Percentiles rank a stretch among this genome's conserved stretches.
phyloP scores from a whole-genome alignment of 2,329 filamentous ascomycete species.

The Penicillium sp. region DNA sequence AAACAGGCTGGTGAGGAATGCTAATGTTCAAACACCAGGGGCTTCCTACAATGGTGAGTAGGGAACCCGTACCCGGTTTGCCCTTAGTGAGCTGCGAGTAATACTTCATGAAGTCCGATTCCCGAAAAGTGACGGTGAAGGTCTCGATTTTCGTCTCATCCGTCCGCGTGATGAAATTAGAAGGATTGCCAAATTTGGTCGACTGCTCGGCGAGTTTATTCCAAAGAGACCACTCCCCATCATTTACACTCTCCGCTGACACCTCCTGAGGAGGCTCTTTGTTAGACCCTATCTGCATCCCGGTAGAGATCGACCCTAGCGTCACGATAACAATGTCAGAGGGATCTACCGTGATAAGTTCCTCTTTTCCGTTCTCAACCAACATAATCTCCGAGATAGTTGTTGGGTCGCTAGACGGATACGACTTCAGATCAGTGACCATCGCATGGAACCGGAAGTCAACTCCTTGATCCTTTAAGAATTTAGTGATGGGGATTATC shows the following conservation, averaged over 20 bases:
- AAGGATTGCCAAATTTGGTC: constrained; percentile 43
- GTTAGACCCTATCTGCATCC: no score
- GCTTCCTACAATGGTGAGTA: constrained; percentile 45
- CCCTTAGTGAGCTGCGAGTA: no score
- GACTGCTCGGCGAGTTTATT: constrained; percentile 41
- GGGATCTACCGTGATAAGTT: constrained; percentile 30
- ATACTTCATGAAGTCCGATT: no score
- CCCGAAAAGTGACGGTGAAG: constrained; percentile 48
- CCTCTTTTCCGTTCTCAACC: constrained; percentile 22
- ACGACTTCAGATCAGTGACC: constrained; percentile 27
- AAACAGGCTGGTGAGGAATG: constrained; percentile 49
- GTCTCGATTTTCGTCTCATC: constrained; percentile 45
- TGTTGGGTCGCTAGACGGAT: constrained; percentile 27
- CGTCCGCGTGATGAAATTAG: constrained; percentile 45
- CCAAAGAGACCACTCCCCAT: constrained; percentile 50
- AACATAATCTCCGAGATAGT: constrained; percentile 36
- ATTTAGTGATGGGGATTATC: constrained; percentile 9
- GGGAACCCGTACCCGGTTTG: constrained; percentile 34
- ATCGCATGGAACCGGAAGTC: constrained; percentile 31
- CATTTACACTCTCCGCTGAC: no score
- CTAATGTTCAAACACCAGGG: constrained; percentile 48
- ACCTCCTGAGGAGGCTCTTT: no score
- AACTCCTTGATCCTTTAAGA: constrained; percentile 28
- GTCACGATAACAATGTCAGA: constrained; percentile 42
- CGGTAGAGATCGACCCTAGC: no score